A percentile compares a stretch with the other conserved stretches of the same genome.
phyloP scores from a whole-genome alignment of 176 grass and related monocot genomes.

The Tuctoria greenei region DNA sequence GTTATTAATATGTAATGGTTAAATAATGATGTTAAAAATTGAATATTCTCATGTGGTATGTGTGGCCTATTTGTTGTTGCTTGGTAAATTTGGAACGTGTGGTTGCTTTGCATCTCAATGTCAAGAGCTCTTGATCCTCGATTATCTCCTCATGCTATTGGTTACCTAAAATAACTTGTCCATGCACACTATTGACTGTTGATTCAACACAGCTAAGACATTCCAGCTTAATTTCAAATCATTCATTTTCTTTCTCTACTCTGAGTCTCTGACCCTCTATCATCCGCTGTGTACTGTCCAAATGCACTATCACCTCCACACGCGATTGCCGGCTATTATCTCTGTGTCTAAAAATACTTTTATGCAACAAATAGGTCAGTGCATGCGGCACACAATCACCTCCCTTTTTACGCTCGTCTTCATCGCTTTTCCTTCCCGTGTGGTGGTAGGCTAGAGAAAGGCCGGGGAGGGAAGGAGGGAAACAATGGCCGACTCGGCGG shows the following conservation, averaged over 20 bases:
- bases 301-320: background rate
- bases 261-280: background rate
- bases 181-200: background rate
- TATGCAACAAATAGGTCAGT: constrained; percentile 1
- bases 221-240: background rate
- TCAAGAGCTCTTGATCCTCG: background rate
- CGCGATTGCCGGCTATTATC: background rate
- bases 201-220: background rate
- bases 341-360: constrained; percentile 12
- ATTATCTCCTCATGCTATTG: background rate
- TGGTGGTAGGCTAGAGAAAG: background rate
- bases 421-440: background rate
- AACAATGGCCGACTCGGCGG: background rate
- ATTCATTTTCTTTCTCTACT: background rate
- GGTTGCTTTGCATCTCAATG: background rate
- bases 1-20: too few relatives aligned
- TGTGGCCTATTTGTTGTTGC: background rate
- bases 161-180: too few relatives aligned
- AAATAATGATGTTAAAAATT: too few relatives aligned
- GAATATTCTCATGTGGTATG: too few relatives aligned
- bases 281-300: background rate
- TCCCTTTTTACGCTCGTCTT: background rate
- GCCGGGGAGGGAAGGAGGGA: background rate
- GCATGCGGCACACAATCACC: background rate
- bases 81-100: background rate